Percentiles rank a stretch among this genome's conserved stretches.
Conservation (phyloP, 352 stramenopile genomes). For the Aphanomyces cochlioides region DNA sequence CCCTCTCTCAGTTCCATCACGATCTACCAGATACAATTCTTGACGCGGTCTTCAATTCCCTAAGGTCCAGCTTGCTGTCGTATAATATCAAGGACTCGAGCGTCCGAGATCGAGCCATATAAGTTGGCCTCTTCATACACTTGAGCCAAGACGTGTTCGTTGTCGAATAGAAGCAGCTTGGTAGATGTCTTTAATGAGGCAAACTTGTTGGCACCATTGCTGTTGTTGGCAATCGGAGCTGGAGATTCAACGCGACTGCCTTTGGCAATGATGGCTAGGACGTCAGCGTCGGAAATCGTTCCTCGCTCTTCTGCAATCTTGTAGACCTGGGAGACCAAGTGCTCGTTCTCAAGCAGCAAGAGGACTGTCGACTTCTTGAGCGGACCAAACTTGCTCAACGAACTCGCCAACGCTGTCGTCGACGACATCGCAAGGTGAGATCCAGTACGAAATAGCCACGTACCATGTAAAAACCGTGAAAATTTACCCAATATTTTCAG, state of each 20-base stretch:
- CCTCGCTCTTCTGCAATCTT: conserved; percentile 12
- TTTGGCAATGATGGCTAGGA: not conserved
- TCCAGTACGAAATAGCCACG: too few species aligned
- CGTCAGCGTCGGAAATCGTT: not conserved
- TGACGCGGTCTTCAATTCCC: not conserved
- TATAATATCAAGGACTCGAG: conserved; percentile 72
- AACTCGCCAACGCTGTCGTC: not conserved
- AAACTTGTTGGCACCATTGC: not conserved
- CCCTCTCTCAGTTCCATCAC: too few species aligned
- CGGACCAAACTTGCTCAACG: conserved; percentile 13
- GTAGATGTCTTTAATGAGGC: conserved; percentile 60
- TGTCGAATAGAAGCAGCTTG: conserved; percentile 65
- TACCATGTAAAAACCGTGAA: too few species aligned
- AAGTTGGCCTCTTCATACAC: conserved; percentile 78
- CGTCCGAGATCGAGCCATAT: conserved; percentile 67
- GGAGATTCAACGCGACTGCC: not conserved
- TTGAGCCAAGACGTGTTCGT: conserved; percentile 69
- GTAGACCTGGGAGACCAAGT: conserved; percentile 13
- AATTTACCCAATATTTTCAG: too few species aligned
- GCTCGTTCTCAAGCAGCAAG: conserved; percentile 8
- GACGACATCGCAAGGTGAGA: not conserved
- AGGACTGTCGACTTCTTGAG: conserved; percentile 13
- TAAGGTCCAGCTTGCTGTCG: not conserved
- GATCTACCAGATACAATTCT: not conserved
- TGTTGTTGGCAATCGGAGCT: not conserved